Conservation (phyloP, 306 rosid genomes). For the Cucumis sativus region Cucumber_9930_V3 NC_026661.2:18337001-18337500, state of each 20-base stretch:
- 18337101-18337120: not conserved
- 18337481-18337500: no score
- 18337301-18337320: no score
- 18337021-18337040: not conserved
- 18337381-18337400: no score
- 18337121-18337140: not conserved
- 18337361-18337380: no score
- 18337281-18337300: no score
- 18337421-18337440: no score
- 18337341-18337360: no score
- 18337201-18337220: not conserved
- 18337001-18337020: not conserved
- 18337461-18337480: no score
- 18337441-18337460: no score
- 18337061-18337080: not conserved
- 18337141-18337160: not conserved
- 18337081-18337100: not conserved
- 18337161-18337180: not conserved
- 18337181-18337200: not conserved
- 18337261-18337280: not conserved
- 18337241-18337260: not conserved
- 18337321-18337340: no score
- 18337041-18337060: not conserved
- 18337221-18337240: not conserved
- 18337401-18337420: no score